Evolutionary conservation across 2,329 filamentous ascomycete species (phyloP).

Genomic region (Penicillium sp.): DNA sequence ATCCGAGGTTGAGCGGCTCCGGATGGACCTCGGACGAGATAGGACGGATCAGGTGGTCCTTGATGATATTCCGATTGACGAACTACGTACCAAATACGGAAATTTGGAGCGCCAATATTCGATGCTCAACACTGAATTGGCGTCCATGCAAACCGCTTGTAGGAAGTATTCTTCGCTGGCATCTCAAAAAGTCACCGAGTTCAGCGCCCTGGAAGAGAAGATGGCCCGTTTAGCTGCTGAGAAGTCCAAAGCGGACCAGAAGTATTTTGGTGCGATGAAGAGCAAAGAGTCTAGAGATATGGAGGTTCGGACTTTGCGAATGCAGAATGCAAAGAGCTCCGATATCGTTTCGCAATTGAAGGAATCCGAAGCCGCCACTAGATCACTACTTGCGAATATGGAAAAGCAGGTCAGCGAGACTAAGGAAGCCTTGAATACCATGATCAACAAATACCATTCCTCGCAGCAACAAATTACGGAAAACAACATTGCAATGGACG

Average conservation of each 20-base stretch:
- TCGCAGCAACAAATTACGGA: conserved; percentile 76
- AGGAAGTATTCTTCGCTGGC: conserved; percentile 85
- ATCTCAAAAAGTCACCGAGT: conserved; percentile 83
- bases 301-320: conserved; percentile 78
- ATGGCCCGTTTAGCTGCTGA: conserved; percentile 76
- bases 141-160: conserved; percentile 87
- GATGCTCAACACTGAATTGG: conserved; percentile 84
- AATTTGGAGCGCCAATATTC: conserved; percentile 80
- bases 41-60: conserved; percentile 50
- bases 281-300: conserved; percentile 83
- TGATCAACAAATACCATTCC: conserved; percentile 74
- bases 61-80: conserved; percentile 68
- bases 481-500: conserved; percentile 70
- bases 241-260: conserved; percentile 96
- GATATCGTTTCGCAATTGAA: conserved; percentile 94
- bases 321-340: conserved; percentile 85
- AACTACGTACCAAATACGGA: conserved; percentile 73
- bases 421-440: conserved; percentile 74
- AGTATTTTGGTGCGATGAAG: conserved; percentile 96
- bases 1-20: conserved; percentile 76
- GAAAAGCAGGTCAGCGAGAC: conserved; percentile 90
- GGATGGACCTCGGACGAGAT: conserved; percentile 58
- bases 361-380: conserved; percentile 79
- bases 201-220: conserved; percentile 76
- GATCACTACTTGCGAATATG: conserved; percentile 76